Base-by-base conservation (phyloP, 345 rosid genomes). In the Fremontodendron californicum region DNA sequence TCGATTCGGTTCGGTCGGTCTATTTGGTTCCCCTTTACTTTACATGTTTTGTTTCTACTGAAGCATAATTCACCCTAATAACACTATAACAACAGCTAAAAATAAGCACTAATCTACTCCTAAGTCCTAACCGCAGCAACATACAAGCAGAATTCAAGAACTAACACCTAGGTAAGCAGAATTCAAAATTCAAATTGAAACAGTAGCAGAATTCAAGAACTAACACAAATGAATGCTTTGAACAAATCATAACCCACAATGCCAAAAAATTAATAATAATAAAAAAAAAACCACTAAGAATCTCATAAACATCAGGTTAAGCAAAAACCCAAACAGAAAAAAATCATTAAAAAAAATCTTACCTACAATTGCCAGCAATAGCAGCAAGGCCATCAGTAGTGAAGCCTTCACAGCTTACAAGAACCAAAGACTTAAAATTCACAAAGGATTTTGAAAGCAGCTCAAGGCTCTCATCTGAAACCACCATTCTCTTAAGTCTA, bases 391-490 rank as follows among this genome's bases (percentile, higher is more conserved):
- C 98, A 62, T 94, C 94, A 51, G 98, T 93, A 1, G 92, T 85
- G 80, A 93, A 94, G 0, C 98, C 98, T 75, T 94, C 98, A 72
- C 98, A 94, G 87, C 95, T 94, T 51, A 91, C 89, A 81, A 94
- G 98, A 75, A 91, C 92, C 86, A 94, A 81, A 21, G 97, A 88
- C 89, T 89, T 94, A 62, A 93, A 94, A 91, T 88, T 87, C 4
- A 80, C 27, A 78, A 93, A 94, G 19, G 93, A 83, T 33, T 79
- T 85, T 1, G 98, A 90, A 69, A 94, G 86, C 78, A 90, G 86
- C 83, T 93, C 98, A 16, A 94, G 83, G 79, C 93, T 79, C 69
- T 89, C 97, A 78, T 94, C 98, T 0, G 93, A 82, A 0, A 94
- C 92, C n/a, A n/a, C n/a, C n/a, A n/a, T n/a, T n/a, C n/a, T n/a